A percentile compares a stretch with the other conserved stretches of the same genome.
phyloP scores from a whole-genome alignment of 352 stramenopile genomes.

The Globisporangium viniferum region DNA sequence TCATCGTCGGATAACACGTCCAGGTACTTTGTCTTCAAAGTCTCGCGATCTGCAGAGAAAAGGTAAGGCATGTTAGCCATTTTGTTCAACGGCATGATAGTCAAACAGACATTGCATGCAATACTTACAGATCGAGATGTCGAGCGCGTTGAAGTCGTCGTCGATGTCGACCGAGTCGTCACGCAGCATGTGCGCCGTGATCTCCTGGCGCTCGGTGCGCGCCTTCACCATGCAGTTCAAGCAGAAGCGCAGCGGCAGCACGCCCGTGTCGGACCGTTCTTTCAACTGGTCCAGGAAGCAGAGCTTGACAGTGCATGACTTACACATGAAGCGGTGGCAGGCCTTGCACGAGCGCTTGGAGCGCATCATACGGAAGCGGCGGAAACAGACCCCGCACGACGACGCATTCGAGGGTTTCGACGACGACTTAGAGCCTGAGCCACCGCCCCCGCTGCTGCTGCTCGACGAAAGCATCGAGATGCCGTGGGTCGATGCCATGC shows the following conservation, averaged over 20 bases:
- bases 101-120: background rate
- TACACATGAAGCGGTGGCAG: constrained; percentile 28
- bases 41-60: constrained; percentile 10
- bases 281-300: constrained; percentile 36
- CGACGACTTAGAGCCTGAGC: constrained; percentile 4
- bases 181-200: constrained; percentile 13
- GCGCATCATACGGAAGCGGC: constrained; percentile 34
- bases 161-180: constrained; percentile 12
- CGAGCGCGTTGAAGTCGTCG: constrained; percentile 13
- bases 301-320: constrained; percentile 29
- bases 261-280: constrained; percentile 26
- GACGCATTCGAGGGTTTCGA: constrained; percentile 12
- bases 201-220: constrained; percentile 17
- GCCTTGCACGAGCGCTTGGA: constrained; percentile 31
- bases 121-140: constrained; percentile 17
- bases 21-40: constrained; percentile 19
- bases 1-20: constrained; percentile 30
- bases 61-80: background rate
- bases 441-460: constrained; percentile 6
- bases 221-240: constrained; percentile 31
- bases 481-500: constrained; percentile 17
- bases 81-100: background rate
- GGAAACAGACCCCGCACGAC: constrained; percentile 34
- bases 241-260: constrained; percentile 31
- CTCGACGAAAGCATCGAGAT: background rate